These are phyloP conservation scores for Pseudohyphozyma bogoriensis DNA, from an alignment of 768 basidiomycete genomes.

Conservation along the genomic window DNA sequence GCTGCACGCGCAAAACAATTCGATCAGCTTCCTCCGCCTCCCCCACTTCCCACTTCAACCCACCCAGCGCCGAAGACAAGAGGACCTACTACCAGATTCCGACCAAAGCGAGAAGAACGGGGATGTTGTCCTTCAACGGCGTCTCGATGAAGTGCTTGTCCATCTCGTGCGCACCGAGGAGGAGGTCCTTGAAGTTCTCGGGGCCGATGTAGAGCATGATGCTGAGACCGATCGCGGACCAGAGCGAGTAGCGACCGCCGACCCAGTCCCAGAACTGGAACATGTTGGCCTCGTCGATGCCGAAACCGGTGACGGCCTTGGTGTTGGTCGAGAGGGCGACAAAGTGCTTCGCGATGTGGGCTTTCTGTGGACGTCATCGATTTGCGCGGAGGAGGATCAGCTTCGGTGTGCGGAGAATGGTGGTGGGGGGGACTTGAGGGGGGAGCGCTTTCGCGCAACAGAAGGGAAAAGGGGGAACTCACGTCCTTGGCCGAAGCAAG, in stretches of 20 bases:
- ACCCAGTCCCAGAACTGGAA: constrained; percentile 99
- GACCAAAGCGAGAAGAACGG: constrained; percentile 75
- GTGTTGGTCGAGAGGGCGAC: constrained; percentile 97
- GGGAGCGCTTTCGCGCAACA: not conserved
- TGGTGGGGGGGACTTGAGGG: too few species aligned
- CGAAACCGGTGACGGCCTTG: constrained; percentile 81
- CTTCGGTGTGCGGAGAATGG: not conserved
- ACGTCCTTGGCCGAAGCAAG: constrained; percentile 63
- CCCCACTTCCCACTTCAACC: too few species aligned
- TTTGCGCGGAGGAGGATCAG: not conserved
- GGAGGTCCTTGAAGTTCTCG: constrained; percentile 81
- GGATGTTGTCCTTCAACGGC: constrained; percentile 78
- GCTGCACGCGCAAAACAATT: too few species aligned
- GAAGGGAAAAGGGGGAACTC: constrained; percentile 26
- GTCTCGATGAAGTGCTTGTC: constrained; percentile 91
- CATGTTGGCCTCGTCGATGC: constrained; percentile 86
- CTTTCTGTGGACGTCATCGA: constrained; percentile 42
- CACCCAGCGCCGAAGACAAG: too few species aligned
- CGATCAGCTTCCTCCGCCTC: too few species aligned
- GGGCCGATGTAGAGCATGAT: constrained; percentile 89
- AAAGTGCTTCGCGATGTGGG: constrained; percentile 96
- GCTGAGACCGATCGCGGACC: constrained; percentile 94
- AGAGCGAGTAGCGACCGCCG: constrained; percentile 92
- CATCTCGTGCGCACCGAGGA: constrained; percentile 92
- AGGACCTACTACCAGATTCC: constrained; percentile 99